Conservation (phyloP, 2,329 filamentous ascomycete species). For the Pseudocercospora vitis region DNA sequence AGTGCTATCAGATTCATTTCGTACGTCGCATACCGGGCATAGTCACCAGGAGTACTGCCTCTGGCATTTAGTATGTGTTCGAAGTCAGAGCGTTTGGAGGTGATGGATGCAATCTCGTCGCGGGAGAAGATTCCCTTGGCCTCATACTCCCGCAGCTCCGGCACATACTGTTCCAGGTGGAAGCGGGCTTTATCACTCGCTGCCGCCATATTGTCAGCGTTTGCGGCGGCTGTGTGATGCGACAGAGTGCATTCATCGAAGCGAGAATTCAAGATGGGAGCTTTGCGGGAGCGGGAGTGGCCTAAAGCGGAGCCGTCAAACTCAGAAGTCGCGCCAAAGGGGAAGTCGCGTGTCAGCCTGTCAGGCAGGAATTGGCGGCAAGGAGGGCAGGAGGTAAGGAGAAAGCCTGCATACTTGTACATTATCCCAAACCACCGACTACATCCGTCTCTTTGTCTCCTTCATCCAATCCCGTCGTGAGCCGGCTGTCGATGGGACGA, state of each 20-base stretch:
- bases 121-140: conserved; percentile 85
- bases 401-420: too few relatives aligned
- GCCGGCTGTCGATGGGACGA: conserved; percentile 15
- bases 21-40: conserved; percentile 76
- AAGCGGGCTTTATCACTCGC: conserved; percentile 93
- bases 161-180: conserved; percentile 87
- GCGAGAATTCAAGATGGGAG: not conserved
- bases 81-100: conserved; percentile 86
- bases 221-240: not conserved
- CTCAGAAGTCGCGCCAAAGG: conserved; percentile 3
- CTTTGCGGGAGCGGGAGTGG: not conserved
- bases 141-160: conserved; percentile 88
- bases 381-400: not conserved
- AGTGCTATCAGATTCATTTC: conserved; percentile 70
- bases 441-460: too few relatives aligned
- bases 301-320: not conserved
- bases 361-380: conserved; percentile 4
- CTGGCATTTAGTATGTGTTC: conserved; percentile 87
- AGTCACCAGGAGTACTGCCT: conserved; percentile 74
- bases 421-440: too few relatives aligned
- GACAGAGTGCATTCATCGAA: not conserved
- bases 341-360: conserved; percentile 10
- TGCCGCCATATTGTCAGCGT: conserved; percentile 62
- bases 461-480: conserved; percentile 4
- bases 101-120: conserved; percentile 87